Evolutionary conservation across 257 asterid species (phyloP).

Genomic region (Avicennia marina): DNA sequence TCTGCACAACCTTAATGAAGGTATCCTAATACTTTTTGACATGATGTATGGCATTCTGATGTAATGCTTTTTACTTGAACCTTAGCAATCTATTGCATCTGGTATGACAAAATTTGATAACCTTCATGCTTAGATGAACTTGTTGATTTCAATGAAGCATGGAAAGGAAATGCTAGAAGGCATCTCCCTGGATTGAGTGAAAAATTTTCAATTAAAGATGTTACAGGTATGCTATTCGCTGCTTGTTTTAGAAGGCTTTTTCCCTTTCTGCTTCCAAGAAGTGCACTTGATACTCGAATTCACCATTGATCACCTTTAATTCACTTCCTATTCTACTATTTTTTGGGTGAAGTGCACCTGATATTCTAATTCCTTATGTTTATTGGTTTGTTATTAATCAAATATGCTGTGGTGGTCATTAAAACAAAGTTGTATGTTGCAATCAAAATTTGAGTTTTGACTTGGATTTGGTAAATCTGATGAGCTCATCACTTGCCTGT

Average conservation of each 20-base stretch:
- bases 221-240: constrained; percentile 33
- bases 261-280: no score
- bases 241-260: not conserved
- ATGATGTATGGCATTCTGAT: not conserved
- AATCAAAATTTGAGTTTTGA: no score
- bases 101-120: constrained; percentile 4
- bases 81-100: not conserved
- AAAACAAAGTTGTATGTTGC: no score
- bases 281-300: not conserved
- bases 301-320: no score
- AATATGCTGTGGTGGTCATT: no score
- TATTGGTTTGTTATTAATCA: no score
- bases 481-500: no score
- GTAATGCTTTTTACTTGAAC: not conserved
- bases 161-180: constrained; percentile 67
- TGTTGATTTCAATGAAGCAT: constrained; percentile 62
- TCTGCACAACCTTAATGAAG: constrained; percentile 79
- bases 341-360: no score
- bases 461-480: no score
- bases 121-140: constrained; percentile 53
- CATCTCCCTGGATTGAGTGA: constrained; percentile 56
- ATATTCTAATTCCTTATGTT: no score
- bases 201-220: constrained; percentile 28
- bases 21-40: constrained; percentile 25
- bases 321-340: no score